A percentile compares a stretch with the other conserved stretches of the same genome.
Conservation (phyloP, 768 basidiomycete species). For the Termitomyces sp. region DNA sequence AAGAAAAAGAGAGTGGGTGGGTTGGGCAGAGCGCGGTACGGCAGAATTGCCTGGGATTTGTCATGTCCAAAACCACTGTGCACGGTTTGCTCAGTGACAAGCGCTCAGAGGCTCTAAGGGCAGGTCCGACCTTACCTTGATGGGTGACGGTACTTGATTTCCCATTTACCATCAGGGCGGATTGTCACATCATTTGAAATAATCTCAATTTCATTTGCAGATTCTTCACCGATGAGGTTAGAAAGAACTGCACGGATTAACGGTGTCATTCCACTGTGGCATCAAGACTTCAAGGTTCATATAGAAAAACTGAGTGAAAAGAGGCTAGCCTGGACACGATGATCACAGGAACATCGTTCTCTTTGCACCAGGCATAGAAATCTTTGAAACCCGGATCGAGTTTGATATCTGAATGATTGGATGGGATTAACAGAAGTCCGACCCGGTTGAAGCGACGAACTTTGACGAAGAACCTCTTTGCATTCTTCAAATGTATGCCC, state of each 20-base stretch:
- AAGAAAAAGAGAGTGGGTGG: constrained; percentile 92
- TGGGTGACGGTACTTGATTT: constrained; percentile 85
- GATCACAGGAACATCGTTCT: constrained; percentile 76
- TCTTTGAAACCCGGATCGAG: constrained; percentile 86
- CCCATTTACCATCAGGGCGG: constrained; percentile 64
- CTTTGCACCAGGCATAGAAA: constrained; percentile 83
- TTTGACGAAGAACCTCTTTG: constrained; percentile 64
- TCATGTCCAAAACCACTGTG: constrained; percentile 87
- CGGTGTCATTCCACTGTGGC: constrained; percentile 82
- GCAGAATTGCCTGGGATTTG: constrained; percentile 91
- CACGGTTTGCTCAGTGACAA: neutral
- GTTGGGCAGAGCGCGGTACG: constrained; percentile 65
- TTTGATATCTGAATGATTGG: constrained; percentile 55
- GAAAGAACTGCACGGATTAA: constrained; percentile 89
- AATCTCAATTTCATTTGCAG: constrained; percentile 75
- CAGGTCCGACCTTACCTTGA: constrained; percentile 45
- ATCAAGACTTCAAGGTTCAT: neutral
- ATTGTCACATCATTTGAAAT: constrained; percentile 87
- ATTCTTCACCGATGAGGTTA: constrained; percentile 68
- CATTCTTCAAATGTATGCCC: constrained; percentile 85
- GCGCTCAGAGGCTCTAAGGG: neutral
- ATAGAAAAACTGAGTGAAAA: neutral
- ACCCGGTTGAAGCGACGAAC: constrained; percentile 29
- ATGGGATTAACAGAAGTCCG: neutral
- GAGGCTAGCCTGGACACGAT: constrained; percentile 78